A percentile compares a stretch with the other conserved stretches of the same genome.
Evolutionary conservation across 306 rosid species (phyloP).

Genomic region (Datisca glomerata): DNA sequence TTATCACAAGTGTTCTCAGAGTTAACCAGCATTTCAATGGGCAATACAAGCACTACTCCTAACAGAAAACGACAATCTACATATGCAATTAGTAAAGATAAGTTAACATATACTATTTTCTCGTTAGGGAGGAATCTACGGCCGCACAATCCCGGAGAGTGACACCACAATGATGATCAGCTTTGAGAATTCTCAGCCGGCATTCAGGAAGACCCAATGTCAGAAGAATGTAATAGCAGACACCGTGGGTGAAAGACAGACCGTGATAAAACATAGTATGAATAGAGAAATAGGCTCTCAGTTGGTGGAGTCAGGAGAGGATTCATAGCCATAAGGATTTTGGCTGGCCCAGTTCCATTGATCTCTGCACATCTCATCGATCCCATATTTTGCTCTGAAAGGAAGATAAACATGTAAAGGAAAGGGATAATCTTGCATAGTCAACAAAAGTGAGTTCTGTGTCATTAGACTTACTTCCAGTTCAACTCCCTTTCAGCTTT

Average conservation of each 20-base stretch:
- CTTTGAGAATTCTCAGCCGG: no score
- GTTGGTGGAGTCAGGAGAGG: constrained; percentile 26
- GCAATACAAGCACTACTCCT: no score
- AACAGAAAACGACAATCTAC: no score
- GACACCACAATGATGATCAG: background rate
- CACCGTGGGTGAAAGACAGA: constrained; percentile 6
- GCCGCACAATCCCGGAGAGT: no score
- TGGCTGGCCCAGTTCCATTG: constrained; percentile 99
- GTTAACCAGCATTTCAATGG: no score
- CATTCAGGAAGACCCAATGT: no score
- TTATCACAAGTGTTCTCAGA: no score
- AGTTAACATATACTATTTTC: no score
- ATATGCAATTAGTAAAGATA: no score
- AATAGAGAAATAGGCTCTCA: constrained; percentile 2
- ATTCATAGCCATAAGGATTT: constrained; percentile 81
- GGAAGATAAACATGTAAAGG: constrained; percentile 5
- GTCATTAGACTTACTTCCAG: constrained; percentile 96
- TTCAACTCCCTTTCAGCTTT: constrained; percentile 80
- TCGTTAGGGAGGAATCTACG: no score
- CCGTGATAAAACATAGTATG: constrained; percentile 2
- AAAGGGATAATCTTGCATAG: background rate
- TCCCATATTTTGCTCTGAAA: constrained; percentile 79
- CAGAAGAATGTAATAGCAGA: background rate
- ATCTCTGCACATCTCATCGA: constrained; percentile 92
- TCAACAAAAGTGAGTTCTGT: background rate